These are phyloP conservation scores for Mycena sanguinolenta DNA, from an alignment of 768 basidiomycete species.

Conservation along the genomic window DNA sequence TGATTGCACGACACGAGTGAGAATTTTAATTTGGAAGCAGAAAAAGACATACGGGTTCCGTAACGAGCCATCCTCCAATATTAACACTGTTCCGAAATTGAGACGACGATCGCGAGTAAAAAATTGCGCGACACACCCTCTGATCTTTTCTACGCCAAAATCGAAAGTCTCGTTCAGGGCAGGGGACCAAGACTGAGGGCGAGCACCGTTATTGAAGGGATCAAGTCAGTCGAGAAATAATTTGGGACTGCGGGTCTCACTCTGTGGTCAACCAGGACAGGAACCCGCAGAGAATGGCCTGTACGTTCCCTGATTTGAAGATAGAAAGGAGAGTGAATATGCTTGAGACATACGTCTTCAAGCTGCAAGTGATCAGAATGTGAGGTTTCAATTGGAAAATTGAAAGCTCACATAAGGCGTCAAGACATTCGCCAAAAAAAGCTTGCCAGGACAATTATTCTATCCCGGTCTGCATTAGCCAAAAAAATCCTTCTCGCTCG, in stretches of 20 bases:
- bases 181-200: conserved; percentile 86
- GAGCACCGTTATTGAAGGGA: conserved; percentile 88
- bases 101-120: conserved; percentile 15
- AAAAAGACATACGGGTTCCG: conserved; percentile 79
- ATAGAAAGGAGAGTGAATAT: background rate
- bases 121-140: conserved; percentile 65
- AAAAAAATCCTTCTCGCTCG: conserved; percentile 18
- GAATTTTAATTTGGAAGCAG: background rate
- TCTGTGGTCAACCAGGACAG: conserved; percentile 27
- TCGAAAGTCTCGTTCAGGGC: conserved; percentile 87
- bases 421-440: conserved; percentile 52
- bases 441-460: conserved; percentile 28
- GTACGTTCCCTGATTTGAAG: conserved; percentile 20
- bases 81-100: conserved; percentile 76
- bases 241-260: conserved; percentile 23
- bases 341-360: conserved; percentile 27
- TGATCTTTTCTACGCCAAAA: conserved; percentile 79
- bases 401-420: conserved; percentile 28
- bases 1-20: conserved; percentile 53
- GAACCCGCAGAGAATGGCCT: conserved; percentile 24
- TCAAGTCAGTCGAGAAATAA: conserved; percentile 48
- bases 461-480: conserved; percentile 21
- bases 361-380: conserved; percentile 6
- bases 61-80: conserved; percentile 92
- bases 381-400: too few species aligned